Base-by-base conservation (phyloP, 345 rosid genomes). In the Arabis alpina region DNA sequence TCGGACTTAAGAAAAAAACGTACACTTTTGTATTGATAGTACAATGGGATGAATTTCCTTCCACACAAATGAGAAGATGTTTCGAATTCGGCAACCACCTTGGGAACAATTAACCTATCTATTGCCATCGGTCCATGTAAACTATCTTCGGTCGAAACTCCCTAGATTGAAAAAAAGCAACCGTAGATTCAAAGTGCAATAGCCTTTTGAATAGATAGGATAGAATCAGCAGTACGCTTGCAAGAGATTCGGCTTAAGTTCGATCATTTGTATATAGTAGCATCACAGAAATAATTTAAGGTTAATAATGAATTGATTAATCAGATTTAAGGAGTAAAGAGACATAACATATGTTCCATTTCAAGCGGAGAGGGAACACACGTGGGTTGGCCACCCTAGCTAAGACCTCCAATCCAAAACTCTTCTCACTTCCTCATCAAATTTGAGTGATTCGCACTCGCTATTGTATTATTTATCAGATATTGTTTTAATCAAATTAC, bases 341-440 rank as follows among this genome's bases (percentile, higher is more conserved):
- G 70, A 62, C 75, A 75, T 61, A 49, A 68, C 66, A 62, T 48
- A 68, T 75, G 79, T 75, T 68, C 65, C 79, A 69, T 62, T 68
- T 75, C 67, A 76, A 71, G 64, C 68, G 71, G 80, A 71, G 80
- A 71, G 76, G 76, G 72, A 24, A 71, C 80, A 71, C 73, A 76
- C 80, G 76, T 76, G 80, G 73, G 42, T 64, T 67, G 8, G 80
- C 66, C 80, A 76, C 51, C 71, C 58, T 65, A 52, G 72, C 70
- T 69, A 58, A 28, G 23, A 59, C 53, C 72, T 64, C 61, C 64
- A 45, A 63, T 45, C 64, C 42, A 72, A 72, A 63, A 73, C 19
- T 64, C 36, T 24, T 55, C 36, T 54, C 32, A 11, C 6, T 54
- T 49, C 32, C 45, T 51, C 12, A 25, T 4, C 3, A 64, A 64